These are phyloP conservation scores for Biscutella auriculata DNA, from an alignment of 441 rosid genomes.

Conservation along the genomic window DNA sequence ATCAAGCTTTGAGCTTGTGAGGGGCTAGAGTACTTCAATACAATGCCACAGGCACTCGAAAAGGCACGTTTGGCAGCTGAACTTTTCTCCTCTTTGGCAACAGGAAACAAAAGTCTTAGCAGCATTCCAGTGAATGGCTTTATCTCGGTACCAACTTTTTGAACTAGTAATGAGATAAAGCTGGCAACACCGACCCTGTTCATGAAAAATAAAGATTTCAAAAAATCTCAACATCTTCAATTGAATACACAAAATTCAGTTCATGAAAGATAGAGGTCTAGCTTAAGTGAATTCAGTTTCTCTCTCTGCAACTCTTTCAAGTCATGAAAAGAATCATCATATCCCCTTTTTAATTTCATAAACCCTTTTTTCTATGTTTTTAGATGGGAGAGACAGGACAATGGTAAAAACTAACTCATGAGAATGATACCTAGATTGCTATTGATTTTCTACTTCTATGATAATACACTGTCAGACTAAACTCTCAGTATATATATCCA, in stretches of 20 bases:
- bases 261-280: background rate
- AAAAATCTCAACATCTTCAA: background rate
- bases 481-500: background rate
- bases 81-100: constrained; percentile 77
- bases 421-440: background rate
- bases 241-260: background rate
- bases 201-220: constrained; percentile 1
- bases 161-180: constrained; percentile 75
- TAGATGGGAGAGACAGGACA: background rate
- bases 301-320: background rate
- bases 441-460: background rate
- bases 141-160: constrained; percentile 67
- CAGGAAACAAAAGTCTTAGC: constrained; percentile 68
- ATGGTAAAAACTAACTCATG: background rate
- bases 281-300: background rate
- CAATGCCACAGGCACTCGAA: constrained; percentile 74
- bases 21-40: constrained; percentile 64
- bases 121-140: constrained; percentile 68
- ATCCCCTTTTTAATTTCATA: background rate
- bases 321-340: background rate
- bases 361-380: background rate
- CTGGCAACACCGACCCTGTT: constrained; percentile 93
- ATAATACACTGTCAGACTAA: background rate
- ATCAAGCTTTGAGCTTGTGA: constrained; percentile 71
- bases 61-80: constrained; percentile 78